Conservation (phyloP, 2,329 filamentous ascomycete genomes). For the Cercospora sojina region DNA sequence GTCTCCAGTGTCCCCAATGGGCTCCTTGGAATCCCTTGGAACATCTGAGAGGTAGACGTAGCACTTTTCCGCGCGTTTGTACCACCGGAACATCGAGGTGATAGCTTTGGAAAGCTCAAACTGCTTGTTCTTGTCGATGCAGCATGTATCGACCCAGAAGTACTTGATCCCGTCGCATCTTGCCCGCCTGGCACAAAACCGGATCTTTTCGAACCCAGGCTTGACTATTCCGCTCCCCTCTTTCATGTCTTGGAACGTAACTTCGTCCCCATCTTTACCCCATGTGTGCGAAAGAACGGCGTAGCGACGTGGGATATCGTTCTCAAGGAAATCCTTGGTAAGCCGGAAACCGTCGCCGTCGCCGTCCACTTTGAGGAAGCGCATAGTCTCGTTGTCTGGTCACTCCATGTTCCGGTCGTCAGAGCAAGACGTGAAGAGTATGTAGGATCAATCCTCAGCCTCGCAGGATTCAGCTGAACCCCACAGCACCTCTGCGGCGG, state of each 20-base stretch:
- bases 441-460: background rate
- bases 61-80: too few species aligned
- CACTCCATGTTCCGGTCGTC: background rate
- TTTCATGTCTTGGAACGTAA: background rate
- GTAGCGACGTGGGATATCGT: background rate
- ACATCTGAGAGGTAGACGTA: background rate
- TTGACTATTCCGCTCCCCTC: background rate
- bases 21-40: background rate
- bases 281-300: background rate
- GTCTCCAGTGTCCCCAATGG: background rate
- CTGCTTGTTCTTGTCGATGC: background rate
- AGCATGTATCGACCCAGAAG: too few species aligned
- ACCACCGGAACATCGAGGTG: too few species aligned
- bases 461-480: background rate
- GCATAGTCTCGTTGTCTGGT: background rate
- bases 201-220: background rate
- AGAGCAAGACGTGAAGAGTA: too few species aligned
- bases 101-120: background rate
- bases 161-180: background rate
- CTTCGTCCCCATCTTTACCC: background rate
- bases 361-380: background rate
- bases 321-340: background rate
- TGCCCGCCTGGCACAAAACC: background rate
- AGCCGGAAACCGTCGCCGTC: background rate
- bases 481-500: too few species aligned